These are phyloP conservation scores for Dendrobium huoshanense DNA, from an alignment of 106 monocot species.

Conservation along the genomic window DNA sequence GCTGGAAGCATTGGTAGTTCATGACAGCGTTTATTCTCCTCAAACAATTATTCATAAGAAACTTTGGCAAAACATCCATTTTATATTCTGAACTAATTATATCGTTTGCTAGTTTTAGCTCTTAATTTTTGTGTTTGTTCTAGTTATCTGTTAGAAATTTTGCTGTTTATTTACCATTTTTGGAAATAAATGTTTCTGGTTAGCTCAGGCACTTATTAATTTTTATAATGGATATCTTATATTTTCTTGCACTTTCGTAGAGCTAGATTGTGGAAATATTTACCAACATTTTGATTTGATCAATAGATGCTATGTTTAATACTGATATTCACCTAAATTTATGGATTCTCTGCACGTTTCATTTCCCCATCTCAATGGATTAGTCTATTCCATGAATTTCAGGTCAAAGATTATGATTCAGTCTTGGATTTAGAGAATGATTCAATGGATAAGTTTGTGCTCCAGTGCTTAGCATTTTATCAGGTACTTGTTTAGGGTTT, in stretches of 20 bases:
- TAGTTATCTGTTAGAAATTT: not conserved
- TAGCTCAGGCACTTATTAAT: not conserved
- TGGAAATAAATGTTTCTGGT: not conserved
- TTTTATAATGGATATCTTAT: not conserved
- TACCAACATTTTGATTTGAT: not conserved
- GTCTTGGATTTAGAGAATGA: slow-evolving; percentile 84
- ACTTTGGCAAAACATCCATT: not conserved
- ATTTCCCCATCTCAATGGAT: slow-evolving; percentile 1
- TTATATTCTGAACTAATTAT: not conserved
- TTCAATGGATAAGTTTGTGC: slow-evolving; percentile 90
- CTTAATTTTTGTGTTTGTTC: not conserved
- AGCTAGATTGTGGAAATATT: not conserved
- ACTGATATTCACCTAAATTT: not conserved
- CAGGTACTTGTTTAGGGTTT: slow-evolving; percentile 42
- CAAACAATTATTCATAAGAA: not conserved
- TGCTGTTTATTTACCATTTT: not conserved
- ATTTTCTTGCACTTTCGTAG: not conserved
- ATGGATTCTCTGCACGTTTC: not conserved
- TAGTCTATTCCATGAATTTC: slow-evolving; percentile 10
- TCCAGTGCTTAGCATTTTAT: slow-evolving; percentile 95
- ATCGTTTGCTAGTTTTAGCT: not conserved
- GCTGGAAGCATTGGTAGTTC: not conserved
- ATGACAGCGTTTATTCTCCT: not conserved
- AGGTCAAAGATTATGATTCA: slow-evolving; percentile 92
- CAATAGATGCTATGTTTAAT: not conserved